Evolutionary conservation across 768 basidiomycete species (phyloP).

Genomic region (Hypsizygus marmoreus): DNA sequence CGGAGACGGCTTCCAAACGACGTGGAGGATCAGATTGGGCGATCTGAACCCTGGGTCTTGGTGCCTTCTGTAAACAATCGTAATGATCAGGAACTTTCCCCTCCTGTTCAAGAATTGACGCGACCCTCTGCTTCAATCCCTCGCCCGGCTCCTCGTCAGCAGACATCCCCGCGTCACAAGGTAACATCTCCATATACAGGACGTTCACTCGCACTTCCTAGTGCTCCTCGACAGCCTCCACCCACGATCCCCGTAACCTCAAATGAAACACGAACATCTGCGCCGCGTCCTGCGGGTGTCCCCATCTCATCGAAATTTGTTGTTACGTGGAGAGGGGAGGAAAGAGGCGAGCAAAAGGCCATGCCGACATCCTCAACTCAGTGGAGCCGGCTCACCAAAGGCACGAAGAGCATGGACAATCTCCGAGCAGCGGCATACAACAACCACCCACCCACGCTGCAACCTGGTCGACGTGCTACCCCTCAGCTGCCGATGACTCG

Average conservation of each 20-base stretch:
- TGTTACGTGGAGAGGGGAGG: conserved; percentile 53
- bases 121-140: conserved; percentile 19
- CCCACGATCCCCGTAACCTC: conserved; percentile 34
- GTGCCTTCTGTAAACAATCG: conserved; percentile 29
- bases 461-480: conserved; percentile 35
- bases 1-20: conserved; percentile 27
- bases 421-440: conserved; percentile 35
- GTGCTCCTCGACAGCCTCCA: conserved; percentile 39
- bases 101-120: conserved; percentile 23
- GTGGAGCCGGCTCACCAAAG: conserved; percentile 33
- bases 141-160: conserved; percentile 27
- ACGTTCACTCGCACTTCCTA: conserved; percentile 34
- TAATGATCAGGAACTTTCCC: conserved; percentile 30
- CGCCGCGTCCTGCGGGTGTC: conserved; percentile 38
- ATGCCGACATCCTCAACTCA: conserved; percentile 32
- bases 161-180: conserved; percentile 30
- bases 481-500: conserved; percentile 38
- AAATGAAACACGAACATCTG: conserved; percentile 33
- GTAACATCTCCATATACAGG: conserved; percentile 33
- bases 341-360: conserved; percentile 38
- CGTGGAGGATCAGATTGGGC: conserved; percentile 22
- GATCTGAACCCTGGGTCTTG: conserved; percentile 29
- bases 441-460: conserved; percentile 34
- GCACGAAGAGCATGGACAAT: conserved; percentile 63
- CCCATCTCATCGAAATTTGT: conserved; percentile 49